Base-by-base conservation (phyloP, 768 basidiomycete species). In the Tylopilus sp. region DNA sequence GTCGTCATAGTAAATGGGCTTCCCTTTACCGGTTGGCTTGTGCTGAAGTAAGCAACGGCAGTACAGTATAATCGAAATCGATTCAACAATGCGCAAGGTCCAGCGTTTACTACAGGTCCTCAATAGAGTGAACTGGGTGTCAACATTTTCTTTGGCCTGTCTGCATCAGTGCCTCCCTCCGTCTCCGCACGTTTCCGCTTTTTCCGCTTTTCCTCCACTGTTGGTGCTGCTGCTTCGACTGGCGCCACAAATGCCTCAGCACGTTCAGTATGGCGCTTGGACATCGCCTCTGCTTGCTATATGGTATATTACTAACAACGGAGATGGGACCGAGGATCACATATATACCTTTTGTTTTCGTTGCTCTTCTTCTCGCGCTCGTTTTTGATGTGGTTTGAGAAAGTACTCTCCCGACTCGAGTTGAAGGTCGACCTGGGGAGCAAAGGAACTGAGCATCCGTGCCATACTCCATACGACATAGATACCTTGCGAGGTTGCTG, bases 381-480 rank as follows among this genome's bases (percentile, higher is more conserved):
- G 86, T 74, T 89, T 95, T 67, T 98, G 91, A 52, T 82, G 77
- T 17, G 88, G 73, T 67, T 95, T 97, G 73, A 99, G 86, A 78
- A 98, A 99, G 67, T 98, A 98, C 64, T 98, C 97, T 72, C 97
- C 97, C 2, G 88, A 89, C 65, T 97, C 95, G 57, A 98, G 77
- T 76, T 98, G 88, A 40, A 97, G 67, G 70, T 99, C 97, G 63
- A 98, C 75, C 86, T 92, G 52, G 18, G 7, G 36, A 44, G 35
- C 25, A 26, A 55, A 28, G 36, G 18, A 11, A 12, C 12, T 62
- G 35, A 63, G 48, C 47, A 43, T 3, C 53, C 28, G 28, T 47
- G 11, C 46, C 20, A 12, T 23, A 33, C 15, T 41, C 28, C 23
- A 33, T 10, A 47, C 38, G 1, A 42, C 33, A n/a, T 1, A 44